phyloP scores from a whole-genome alignment of 2,329 filamentous ascomycete genomes.

The Podosphaera xanthii region DNA sequence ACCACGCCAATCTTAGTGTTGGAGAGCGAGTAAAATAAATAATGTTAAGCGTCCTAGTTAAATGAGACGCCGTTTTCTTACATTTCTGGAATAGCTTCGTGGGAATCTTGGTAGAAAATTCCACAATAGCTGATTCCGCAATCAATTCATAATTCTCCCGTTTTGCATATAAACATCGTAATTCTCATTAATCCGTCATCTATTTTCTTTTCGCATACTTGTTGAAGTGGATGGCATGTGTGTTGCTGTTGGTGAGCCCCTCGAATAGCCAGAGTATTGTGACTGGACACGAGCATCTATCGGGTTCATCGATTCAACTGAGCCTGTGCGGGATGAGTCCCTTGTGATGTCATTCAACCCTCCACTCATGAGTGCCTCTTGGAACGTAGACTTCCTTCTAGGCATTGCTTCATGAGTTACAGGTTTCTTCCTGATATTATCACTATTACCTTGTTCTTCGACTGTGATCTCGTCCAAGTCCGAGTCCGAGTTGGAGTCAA shows the following conservation, averaged over 20 bases:
- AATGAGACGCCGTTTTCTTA: too few relatives aligned
- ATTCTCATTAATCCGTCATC: neutral
- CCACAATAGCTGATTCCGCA: too few relatives aligned
- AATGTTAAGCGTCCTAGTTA: too few relatives aligned
- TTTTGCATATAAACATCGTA: too few relatives aligned
- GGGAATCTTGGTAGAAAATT: too few relatives aligned
- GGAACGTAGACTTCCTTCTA: conserved; percentile 7
- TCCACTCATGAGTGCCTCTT: conserved; percentile 13
- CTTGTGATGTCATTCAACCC: conserved; percentile 6
- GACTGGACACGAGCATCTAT: conserved; percentile 5
- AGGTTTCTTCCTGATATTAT: conserved; percentile 7
- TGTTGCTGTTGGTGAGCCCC: conserved; percentile 4
- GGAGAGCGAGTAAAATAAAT: too few relatives aligned
- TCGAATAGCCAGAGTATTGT: conserved; percentile 7
- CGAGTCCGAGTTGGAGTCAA: conserved; percentile 6
- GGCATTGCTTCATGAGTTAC: conserved; percentile 13
- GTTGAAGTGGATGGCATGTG: neutral
- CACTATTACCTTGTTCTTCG: conserved; percentile 1
- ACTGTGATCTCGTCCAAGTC: conserved; percentile 10
- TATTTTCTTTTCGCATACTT: neutral
- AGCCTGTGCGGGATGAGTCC: neutral
- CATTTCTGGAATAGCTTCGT: too few relatives aligned
- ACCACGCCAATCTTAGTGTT: too few relatives aligned
- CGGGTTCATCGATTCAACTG: conserved; percentile 1
- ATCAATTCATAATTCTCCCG: too few relatives aligned